phyloP scores from a whole-genome alignment of 2,329 filamentous ascomycete species.

The Neofusicoccum parvum region DNA sequence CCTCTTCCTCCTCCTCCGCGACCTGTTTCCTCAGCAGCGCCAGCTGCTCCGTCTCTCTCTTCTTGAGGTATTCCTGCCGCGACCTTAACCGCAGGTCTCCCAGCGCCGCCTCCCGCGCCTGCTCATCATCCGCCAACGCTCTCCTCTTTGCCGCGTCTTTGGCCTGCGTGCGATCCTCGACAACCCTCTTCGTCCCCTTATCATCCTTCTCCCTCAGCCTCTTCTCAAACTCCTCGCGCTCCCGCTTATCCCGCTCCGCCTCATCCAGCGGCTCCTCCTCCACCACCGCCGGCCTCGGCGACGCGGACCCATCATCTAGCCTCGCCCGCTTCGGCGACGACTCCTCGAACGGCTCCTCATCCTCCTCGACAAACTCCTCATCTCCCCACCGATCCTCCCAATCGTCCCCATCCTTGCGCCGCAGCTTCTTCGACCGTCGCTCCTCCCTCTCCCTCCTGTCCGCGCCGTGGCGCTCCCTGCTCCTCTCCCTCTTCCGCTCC shows the following conservation, averaged over 20 bases:
- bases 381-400: conserved; percentile 83
- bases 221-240: conserved; percentile 79
- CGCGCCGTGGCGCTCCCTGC: conserved; percentile 13
- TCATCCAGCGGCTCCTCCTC: conserved; percentile 27
- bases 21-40: conserved; percentile 89
- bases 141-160: conserved; percentile 62
- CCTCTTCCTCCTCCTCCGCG: conserved; percentile 76
- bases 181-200: conserved; percentile 68
- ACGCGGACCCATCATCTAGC: conserved; percentile 54
- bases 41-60: conserved; percentile 83
- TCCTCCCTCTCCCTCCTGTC: conserved; percentile 29
- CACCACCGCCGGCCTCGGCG: conserved; percentile 47
- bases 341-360: conserved; percentile 63
- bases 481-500: conserved; percentile 41
- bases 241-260: conserved; percentile 54
- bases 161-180: conserved; percentile 60
- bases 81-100: conserved; percentile 80
- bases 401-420: conserved; percentile 55
- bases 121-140: conserved; percentile 64
- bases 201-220: conserved; percentile 72
- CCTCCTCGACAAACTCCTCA: conserved; percentile 63
- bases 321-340: conserved; percentile 67
- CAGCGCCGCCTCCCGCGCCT: conserved; percentile 70
- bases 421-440: conserved; percentile 43
- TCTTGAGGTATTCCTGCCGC: conserved; percentile 89